phyloP scores from a whole-genome alignment of 23 red algal species.

The Gracilaria domingensis region DNA sequence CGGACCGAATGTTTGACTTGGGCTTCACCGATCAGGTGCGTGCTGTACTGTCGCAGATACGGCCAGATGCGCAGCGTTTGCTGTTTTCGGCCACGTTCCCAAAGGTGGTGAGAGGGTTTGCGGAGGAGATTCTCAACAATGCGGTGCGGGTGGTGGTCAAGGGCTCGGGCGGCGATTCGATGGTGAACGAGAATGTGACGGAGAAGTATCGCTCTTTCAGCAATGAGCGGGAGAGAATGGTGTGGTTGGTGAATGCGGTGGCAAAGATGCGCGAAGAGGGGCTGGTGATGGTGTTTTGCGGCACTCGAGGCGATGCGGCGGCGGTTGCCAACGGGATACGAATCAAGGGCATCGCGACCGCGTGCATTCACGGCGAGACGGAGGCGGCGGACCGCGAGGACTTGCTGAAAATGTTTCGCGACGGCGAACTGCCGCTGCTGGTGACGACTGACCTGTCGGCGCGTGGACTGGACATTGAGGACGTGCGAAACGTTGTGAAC shows the following conservation, averaged over 20 bases:
- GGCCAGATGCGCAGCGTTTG: slow-evolving; percentile 83
- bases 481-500: slow-evolving; percentile 82
- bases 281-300: slow-evolving; percentile 80
- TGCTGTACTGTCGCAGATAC: slow-evolving; percentile 69
- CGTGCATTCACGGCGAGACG: slow-evolving; percentile 90
- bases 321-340: slow-evolving; percentile 79
- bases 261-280: slow-evolving; percentile 18
- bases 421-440: slow-evolving; percentile 69
- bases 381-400: slow-evolving; percentile 74
- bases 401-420: slow-evolving; percentile 78
- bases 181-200: slow-evolving; percentile 67
- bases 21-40: slow-evolving; percentile 89
- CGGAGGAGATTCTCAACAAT: slow-evolving; percentile 32
- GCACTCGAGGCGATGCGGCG: slow-evolving; percentile 72
- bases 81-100: slow-evolving; percentile 84
- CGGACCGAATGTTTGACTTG: slow-evolving; percentile 87
- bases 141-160: slow-evolving; percentile 19
- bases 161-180: slow-evolving; percentile 4
- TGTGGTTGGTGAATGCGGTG: slow-evolving; percentile 56
- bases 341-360: slow-evolving; percentile 44
- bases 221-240: slow-evolving; percentile 40
- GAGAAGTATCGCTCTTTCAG: slow-evolving; percentile 62
- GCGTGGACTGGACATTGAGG: slow-evolving; percentile 82
- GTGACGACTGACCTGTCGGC: slow-evolving; percentile 84
- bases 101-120: slow-evolving; percentile 57